Conservation (phyloP, 2,329 filamentous ascomycete genomes). For the Aureobasidium sp. region DNA sequence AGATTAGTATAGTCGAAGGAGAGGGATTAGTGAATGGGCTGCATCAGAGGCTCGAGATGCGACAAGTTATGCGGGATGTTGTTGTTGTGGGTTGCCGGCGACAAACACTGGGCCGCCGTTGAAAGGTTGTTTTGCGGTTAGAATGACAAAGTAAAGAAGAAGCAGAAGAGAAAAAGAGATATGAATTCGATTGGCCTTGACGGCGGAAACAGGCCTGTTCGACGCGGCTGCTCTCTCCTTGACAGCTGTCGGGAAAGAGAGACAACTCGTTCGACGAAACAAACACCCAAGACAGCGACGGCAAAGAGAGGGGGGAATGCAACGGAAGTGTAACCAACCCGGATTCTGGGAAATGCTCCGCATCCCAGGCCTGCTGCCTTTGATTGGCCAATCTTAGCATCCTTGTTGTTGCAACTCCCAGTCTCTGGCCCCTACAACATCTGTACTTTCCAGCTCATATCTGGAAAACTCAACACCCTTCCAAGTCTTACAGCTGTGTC, state of each 20-base stretch:
- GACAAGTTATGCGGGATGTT: conserved; percentile 3
- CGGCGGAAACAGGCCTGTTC: neutral
- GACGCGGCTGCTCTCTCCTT: neutral
- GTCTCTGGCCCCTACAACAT: neutral
- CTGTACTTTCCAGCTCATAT: neutral
- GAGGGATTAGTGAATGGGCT: conserved; percentile 7
- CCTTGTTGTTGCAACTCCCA: neutral
- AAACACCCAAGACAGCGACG: neutral
- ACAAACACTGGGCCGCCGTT: neutral
- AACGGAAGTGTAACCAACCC: neutral
- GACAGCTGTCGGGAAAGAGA: neutral
- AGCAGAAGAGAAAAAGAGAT: neutral
- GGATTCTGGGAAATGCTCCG: neutral
- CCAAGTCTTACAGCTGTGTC: neutral
- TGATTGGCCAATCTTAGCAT: neutral
- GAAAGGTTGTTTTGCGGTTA: neutral
- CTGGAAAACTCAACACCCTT: neutral
- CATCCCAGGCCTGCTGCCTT: neutral
- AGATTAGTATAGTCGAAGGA: neutral
- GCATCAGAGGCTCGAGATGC: conserved; percentile 5
- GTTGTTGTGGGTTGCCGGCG: conserved; percentile 3
- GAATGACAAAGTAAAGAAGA: conserved; percentile 1
- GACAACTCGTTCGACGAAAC: neutral
- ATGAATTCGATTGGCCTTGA: neutral
- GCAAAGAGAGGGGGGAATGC: neutral